phyloP scores from a whole-genome alignment of 352 stramenopile species.

The Globisporangium middletonii region DNA sequence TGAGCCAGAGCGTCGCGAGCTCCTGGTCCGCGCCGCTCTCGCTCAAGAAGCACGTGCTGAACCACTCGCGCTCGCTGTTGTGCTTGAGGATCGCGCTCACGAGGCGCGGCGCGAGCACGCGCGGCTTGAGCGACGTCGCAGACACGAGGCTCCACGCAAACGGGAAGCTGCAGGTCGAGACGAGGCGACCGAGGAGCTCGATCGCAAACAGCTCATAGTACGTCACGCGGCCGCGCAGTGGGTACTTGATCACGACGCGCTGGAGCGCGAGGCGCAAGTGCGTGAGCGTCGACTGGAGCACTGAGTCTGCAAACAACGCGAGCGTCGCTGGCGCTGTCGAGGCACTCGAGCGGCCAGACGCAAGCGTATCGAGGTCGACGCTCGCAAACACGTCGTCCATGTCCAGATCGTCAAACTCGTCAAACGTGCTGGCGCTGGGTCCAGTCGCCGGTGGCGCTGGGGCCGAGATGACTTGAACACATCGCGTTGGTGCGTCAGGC shows the following conservation, averaged over 20 bases:
- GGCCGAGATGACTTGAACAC: slow-evolving; percentile 8
- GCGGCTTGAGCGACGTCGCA: slow-evolving; percentile 27
- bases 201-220: slow-evolving; percentile 61
- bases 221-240: slow-evolving; percentile 14
- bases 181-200: slow-evolving; percentile 54
- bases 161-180: slow-evolving; percentile 49
- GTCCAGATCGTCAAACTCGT: slow-evolving; percentile 50
- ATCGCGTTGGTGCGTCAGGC: slow-evolving; percentile 23
- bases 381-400: slow-evolving; percentile 31
- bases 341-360: background rate
- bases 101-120: slow-evolving; percentile 52
- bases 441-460: background rate
- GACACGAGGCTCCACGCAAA: slow-evolving; percentile 59
- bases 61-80: slow-evolving; percentile 54
- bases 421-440: slow-evolving; percentile 14
- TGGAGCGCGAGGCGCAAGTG: slow-evolving; percentile 44
- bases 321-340: slow-evolving; percentile 7
- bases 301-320: slow-evolving; percentile 20
- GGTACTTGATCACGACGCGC: slow-evolving; percentile 51
- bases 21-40: slow-evolving; percentile 46
- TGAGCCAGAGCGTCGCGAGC: slow-evolving; percentile 55
- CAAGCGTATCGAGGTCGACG: slow-evolving; percentile 34
- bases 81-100: slow-evolving; percentile 56
- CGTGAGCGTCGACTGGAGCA: slow-evolving; percentile 20
- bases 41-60: slow-evolving; percentile 56